phyloP scores from a whole-genome alignment of 345 rosid genomes.

The Arabis alpina region DNA sequence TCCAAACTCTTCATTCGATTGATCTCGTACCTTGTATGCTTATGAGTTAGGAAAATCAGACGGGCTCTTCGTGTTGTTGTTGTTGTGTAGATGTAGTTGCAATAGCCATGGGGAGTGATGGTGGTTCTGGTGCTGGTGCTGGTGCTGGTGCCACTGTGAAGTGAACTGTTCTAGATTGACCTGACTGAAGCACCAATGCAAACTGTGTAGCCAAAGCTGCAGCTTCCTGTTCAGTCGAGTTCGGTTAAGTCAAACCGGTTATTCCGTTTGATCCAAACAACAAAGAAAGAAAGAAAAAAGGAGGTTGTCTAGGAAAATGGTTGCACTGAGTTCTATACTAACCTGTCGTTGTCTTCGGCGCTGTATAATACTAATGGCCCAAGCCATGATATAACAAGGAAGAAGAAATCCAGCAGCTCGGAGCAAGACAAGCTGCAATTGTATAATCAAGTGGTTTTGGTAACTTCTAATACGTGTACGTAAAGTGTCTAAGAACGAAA shows the following conservation, averaged over 20 bases:
- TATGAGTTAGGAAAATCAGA: slow-evolving; percentile 15
- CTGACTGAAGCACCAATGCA: slow-evolving; percentile 89
- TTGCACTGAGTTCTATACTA: slow-evolving; percentile 13
- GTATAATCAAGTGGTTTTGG: slow-evolving; percentile 20
- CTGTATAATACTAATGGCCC: slow-evolving; percentile 94
- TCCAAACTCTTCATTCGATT: slow-evolving; percentile 18
- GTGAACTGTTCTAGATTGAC: slow-evolving; percentile 76
- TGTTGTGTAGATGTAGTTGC: slow-evolving; percentile 31
- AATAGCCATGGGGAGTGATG: slow-evolving; percentile 38
- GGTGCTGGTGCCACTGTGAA: slow-evolving; percentile 66
- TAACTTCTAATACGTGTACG: slow-evolving; percentile 2
- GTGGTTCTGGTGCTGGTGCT: slow-evolving; percentile 60
- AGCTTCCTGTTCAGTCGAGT: slow-evolving; percentile 67
- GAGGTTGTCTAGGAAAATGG: background rate
- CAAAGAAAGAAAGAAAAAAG: background rate
- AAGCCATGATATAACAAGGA: slow-evolving; percentile 98
- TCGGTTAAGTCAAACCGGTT: slow-evolving; percentile 5
- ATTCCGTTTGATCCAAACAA: slow-evolving; percentile 5
- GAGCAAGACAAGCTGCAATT: slow-evolving; percentile 71
- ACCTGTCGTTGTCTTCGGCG: slow-evolving; percentile 93
- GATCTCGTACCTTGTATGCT: slow-evolving; percentile 10
- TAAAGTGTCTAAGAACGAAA: background rate
- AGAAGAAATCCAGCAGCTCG: slow-evolving; percentile 81
- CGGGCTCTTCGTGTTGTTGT: slow-evolving; percentile 30
- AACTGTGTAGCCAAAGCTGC: slow-evolving; percentile 89